Conservation (phyloP, 1,284 basidiomycete genomes). For the Ganoderma multipileum region DNA sequence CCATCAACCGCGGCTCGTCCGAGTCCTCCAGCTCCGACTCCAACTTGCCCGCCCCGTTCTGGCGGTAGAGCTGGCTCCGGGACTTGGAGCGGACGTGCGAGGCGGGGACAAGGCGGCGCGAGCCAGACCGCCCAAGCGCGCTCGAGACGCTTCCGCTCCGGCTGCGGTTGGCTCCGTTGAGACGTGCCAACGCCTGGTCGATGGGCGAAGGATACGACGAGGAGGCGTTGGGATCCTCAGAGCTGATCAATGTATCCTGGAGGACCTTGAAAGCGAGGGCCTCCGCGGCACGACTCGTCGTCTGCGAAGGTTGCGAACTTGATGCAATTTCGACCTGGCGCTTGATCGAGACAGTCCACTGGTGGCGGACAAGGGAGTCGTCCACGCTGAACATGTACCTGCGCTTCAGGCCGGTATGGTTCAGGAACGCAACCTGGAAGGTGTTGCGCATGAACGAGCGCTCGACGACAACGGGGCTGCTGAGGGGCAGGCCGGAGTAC, state of each 20-base stretch:
- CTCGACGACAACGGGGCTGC: slow-evolving; percentile 80
- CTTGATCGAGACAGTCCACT: slow-evolving; percentile 77
- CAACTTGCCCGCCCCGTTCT: slow-evolving; percentile 62
- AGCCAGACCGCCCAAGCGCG: slow-evolving; percentile 12
- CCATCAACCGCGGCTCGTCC: slow-evolving; percentile 29
- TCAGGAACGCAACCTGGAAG: slow-evolving; percentile 84
- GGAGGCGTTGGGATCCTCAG: slow-evolving; percentile 27
- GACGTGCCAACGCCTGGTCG: slow-evolving; percentile 37
- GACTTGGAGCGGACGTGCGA: slow-evolving; percentile 71
- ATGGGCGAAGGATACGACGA: slow-evolving; percentile 32
- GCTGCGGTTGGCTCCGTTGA: slow-evolving; percentile 32
- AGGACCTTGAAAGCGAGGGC: slow-evolving; percentile 80
- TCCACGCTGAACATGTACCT: slow-evolving; percentile 94
- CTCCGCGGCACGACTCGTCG: slow-evolving; percentile 64
- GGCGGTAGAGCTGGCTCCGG: slow-evolving; percentile 69
- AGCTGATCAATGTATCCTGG: slow-evolving; percentile 79
- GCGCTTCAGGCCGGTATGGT: slow-evolving; percentile 72
- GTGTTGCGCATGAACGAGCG: slow-evolving; percentile 94
- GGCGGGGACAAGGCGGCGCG: slow-evolving; percentile 31
- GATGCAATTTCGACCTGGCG: slow-evolving; percentile 67
- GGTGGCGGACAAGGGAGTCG: slow-evolving; percentile 73
- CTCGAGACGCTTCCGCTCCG: slow-evolving; percentile 31
- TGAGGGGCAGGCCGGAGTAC: slow-evolving; percentile 82
- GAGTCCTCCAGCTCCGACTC: slow-evolving; percentile 57
- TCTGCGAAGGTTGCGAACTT: slow-evolving; percentile 40